Base-by-base conservation (phyloP, 257 asterid genomes). In the Verbena officinalis region DNA sequence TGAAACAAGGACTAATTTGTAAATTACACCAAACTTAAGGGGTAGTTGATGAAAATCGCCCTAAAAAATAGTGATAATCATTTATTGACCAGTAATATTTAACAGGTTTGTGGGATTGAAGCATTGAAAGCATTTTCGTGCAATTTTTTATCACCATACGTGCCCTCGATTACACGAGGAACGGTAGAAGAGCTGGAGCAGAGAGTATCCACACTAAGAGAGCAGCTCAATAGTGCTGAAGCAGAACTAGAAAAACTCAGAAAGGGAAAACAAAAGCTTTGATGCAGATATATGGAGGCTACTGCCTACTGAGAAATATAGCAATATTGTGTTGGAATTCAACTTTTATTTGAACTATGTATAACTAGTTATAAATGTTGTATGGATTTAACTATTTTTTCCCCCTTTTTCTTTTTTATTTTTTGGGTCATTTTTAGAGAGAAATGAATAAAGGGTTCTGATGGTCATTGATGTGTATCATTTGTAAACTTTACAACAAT, bases 31-130 rank as follows among this genome's bases (percentile, higher is more conserved):
- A n/a, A n/a, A n/a, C n/a, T n/a, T n/a, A n/a, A n/a, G n/a, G n/a
- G n/a, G n/a, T n/a, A n/a, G n/a, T n/a, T n/a, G n/a, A n/a, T n/a
- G n/a, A n/a, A n/a, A n/a, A n/a, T n/a, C n/a, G n/a, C n/a, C n/a
- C n/a, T n/a, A n/a, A n/a, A n/a, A n/a, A n/a, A n/a, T n/a, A n/a
- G n/a, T n/a, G n/a, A n/a, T n/a, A n/a, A n/a, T n/a, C n/a, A n/a
- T n/a, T n/a, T n/a, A n/a, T 62, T 44, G 53, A 67, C 45, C 31
- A 12, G 22, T n/a, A 36, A 17, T 5, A 4, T 43, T 71, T 39
- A 40, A 40, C 72, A 93, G 97, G 97, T 90, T 70, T 85, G 95
- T 62, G 99, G 99, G 39, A 76, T 87, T 21, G 92, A 90, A 10
- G 97, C 97, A 12, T 66, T 93, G 87, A 80, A 76, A 68, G 76